Base-by-base conservation (phyloP, 192 early-diverging fungal genomes). In the Phlyctochytrium arcticum region DNA sequence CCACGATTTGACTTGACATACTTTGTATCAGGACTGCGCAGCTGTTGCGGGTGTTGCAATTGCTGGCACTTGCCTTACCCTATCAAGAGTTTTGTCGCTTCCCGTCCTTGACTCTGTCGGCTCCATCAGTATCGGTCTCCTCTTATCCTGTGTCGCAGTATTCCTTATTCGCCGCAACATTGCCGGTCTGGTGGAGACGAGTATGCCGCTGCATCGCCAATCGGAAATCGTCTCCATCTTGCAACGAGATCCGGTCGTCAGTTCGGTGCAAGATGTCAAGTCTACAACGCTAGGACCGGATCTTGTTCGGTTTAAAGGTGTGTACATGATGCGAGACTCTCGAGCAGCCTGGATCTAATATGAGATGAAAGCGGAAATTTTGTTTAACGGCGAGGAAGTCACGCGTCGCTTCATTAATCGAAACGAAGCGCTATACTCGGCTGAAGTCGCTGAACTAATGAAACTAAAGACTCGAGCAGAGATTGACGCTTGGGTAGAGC, bases 261-360 rank as follows among this genome's bases (percentile, higher is more conserved):
- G 62, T 53, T 74, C 72, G 4, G 75, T 85, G n/a, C 81, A 85
- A 42, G 83, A 85, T 60, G 74, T 85, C 2, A 85, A 85, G 54
- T 75, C 83, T 3, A 79, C 77, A 4, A 54, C 71, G 34, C 55
- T 81, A 24, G 78, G 81, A 19, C 59, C 70, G 5, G 79, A 85
- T 12, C 77, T 74, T 69, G 75, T 72, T 23, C 77, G 82, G 12
- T 84, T 84, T 57, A 84, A 84, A 48, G 76, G 71, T 68, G 39
- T 1, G 57, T 15, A 19, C n/a, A 35, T 57, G 49, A n/a, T n/a
- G n/a, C n/a, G n/a, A n/a, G n/a, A n/a, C n/a, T n/a, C n/a, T n/a
- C n/a, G n/a, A n/a, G n/a, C n/a, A n/a, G n/a, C n/a, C n/a, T n/a
- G n/a, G n/a, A n/a, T n/a, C n/a, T n/a, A n/a, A n/a, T n/a, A n/a